Conservation (phyloP, 441 rosid genomes). For the Aleurites moluccanus region DNA sequence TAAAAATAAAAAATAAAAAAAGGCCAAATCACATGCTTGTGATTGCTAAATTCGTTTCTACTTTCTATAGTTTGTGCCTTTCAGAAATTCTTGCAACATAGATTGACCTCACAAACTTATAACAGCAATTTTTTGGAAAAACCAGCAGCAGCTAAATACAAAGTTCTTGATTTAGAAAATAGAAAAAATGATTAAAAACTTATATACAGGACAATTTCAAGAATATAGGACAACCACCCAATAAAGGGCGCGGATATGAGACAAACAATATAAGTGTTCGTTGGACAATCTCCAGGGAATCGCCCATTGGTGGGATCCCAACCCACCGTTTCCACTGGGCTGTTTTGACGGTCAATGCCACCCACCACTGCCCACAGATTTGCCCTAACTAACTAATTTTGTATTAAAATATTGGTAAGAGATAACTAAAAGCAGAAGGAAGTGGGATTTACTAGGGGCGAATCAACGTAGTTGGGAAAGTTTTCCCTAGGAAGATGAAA, state of each 20-base stretch:
- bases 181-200: not conserved
- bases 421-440: not conserved
- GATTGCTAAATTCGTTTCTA: not conserved
- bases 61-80: not conserved
- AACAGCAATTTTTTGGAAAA: not conserved
- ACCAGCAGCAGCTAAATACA: not conserved
- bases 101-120: too few species aligned
- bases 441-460: slow-evolving; percentile 33
- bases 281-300: not conserved
- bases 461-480: slow-evolving; percentile 16
- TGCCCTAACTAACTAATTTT: not conserved
- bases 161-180: not conserved
- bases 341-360: not conserved
- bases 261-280: not conserved
- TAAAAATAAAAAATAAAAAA: too few species aligned
- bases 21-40: not conserved
- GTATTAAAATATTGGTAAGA: too few species aligned
- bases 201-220: not conserved
- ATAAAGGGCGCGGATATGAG: not conserved
- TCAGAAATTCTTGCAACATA: not conserved
- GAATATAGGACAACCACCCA: not conserved
- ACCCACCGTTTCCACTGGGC: slow-evolving; percentile 5
- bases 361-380: slow-evolving; percentile 15
- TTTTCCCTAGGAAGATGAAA: slow-evolving; percentile 32
- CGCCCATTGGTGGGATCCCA: not conserved